phyloP scores from a whole-genome alignment of 805 yeast genomes.

The Wickerhamiella sorbophila region DNA sequence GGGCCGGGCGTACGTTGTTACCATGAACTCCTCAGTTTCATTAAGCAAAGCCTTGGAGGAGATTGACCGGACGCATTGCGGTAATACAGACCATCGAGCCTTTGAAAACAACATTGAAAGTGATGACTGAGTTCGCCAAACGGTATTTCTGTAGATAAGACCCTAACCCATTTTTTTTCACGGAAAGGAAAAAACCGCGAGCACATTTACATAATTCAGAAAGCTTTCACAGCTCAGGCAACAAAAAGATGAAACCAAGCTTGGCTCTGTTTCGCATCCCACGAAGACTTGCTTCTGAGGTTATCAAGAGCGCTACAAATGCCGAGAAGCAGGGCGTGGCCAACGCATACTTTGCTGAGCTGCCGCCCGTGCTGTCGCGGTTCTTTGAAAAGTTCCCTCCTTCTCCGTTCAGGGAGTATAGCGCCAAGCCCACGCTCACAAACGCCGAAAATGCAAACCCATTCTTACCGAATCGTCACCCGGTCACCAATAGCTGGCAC shows the following conservation, averaged over 20 bases:
- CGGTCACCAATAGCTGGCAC: constrained; percentile 64
- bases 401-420: constrained; percentile 53
- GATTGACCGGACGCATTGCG: background rate
- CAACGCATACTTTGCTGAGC: constrained; percentile 33
- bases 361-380: constrained; percentile 54
- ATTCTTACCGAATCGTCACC: constrained; percentile 71
- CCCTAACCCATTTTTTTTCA: background rate
- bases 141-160: background rate
- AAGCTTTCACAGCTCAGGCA: too few species aligned
- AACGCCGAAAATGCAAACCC: constrained; percentile 68
- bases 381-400: constrained; percentile 82
- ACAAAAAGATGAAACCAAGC: constrained; percentile 20
- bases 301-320: constrained; percentile 22
- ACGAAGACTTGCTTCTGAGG: constrained; percentile 21
- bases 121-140: background rate
- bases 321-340: constrained; percentile 16
- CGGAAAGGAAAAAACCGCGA: too few species aligned
- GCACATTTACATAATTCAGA: too few species aligned
- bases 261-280: constrained; percentile 11
- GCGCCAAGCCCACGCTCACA: constrained; percentile 48
- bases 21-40: constrained; percentile 15
- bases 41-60: background rate
- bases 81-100: background rate
- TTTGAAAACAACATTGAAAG: background rate
- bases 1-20: constrained; percentile 28